Base-by-base conservation (phyloP, 768 basidiomycete genomes). In the Kwoniella mangroviensis region DNA sequence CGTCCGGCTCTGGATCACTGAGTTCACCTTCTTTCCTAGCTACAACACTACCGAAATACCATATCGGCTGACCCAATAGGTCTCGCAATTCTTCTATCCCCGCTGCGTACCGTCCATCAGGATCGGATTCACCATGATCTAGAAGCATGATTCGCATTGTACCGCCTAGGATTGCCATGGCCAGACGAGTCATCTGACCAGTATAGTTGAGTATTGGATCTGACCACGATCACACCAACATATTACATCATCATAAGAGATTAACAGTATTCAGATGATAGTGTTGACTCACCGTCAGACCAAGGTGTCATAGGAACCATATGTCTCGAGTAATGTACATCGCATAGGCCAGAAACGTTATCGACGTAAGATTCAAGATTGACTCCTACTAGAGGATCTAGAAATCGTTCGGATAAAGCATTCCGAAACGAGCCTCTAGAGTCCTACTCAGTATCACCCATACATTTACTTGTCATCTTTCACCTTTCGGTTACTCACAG, bases 291-390 rank as follows among this genome's bases (percentile, higher is more conserved):
- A 65, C 63, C 63, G 12, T 65, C 63, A 55, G 63, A 65, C 63
- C 63, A 65, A n/a, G 63, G 63, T 42, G 63, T 65, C 63, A 65
- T 65, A 2, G 63, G 63, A 2, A 65, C 63, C 40, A 65, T n/a
- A 56, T 65, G 63, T 34, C 63, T 24, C 10, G 63, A 42, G 19
- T 65, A 65, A 26, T 55, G 53, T 43, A 65, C 40, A 22, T 65
- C 63, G 6, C 21, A 34, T 40, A 65, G 22, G 0, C 53, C 63
- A 22, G 52, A 9, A 17, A 65, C 63, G 34, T 56, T 65, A 53
- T 55, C 63, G 22, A 65, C 42, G 21, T 65, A 65, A n/a, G 53
- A 55, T 55, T 65, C 53, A 4, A 69, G 28, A 24, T 69, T 69
- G 41, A 62, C 22, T 9, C 62, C 68, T 12, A 70, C 55, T 26